phyloP scores from a whole-genome alignment of 2,329 filamentous ascomycete genomes.

The Colletotrichum viniferum region DNA sequence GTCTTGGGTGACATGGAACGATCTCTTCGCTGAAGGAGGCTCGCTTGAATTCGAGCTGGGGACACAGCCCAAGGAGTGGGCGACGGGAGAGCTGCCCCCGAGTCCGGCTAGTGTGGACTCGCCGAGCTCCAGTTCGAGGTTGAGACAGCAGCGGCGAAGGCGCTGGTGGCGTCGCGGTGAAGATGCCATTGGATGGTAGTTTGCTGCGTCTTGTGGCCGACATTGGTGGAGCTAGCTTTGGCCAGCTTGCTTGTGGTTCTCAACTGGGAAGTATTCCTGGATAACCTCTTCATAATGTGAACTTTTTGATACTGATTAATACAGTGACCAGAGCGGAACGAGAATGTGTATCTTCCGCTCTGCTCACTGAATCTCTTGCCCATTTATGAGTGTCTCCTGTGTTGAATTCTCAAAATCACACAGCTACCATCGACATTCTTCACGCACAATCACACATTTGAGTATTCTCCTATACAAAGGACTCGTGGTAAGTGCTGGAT shows the following conservation, averaged over 20 bases:
- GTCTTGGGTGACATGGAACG: slow-evolving; percentile 69
- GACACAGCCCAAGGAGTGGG: slow-evolving; percentile 55
- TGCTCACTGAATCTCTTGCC: not conserved
- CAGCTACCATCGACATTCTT: not conserved
- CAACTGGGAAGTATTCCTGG: too few relatives aligned
- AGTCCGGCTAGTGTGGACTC: slow-evolving; percentile 52
- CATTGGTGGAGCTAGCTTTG: not conserved
- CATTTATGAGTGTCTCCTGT: not conserved
- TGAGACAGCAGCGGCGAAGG: not conserved
- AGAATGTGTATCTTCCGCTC: not conserved
- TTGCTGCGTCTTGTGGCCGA: not conserved
- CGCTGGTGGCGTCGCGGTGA: not conserved
- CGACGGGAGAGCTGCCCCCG: slow-evolving; percentile 63
- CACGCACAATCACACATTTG: not conserved
- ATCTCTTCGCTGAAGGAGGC: slow-evolving; percentile 68
- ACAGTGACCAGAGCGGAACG: not conserved
- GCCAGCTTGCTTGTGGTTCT: too few relatives aligned
- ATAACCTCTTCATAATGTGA: too few relatives aligned
- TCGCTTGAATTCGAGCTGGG: slow-evolving; percentile 70
- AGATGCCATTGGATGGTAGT: not conserved
- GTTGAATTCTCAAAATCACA: not conserved
- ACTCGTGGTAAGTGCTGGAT: too few relatives aligned
- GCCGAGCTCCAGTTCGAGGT: not conserved
- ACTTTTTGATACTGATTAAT: too few relatives aligned
- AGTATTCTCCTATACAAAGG: too few relatives aligned